Evolutionary conservation across 1,139 yeast genomes (phyloP), one percentile per base, ranked within the genome.

Genomic region (Yamadazyma oceani): DNA sequence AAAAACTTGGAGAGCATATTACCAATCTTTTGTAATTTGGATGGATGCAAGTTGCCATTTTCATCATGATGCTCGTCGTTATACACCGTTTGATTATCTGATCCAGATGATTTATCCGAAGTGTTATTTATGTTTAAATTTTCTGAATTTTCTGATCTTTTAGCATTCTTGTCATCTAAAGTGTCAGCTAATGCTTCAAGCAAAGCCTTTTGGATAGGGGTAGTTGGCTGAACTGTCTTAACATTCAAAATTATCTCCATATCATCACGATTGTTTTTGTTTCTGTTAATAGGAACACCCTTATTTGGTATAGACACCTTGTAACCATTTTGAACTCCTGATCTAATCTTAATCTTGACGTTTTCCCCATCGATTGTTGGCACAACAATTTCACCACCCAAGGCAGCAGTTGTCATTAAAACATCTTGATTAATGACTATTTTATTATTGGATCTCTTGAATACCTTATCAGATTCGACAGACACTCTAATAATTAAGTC

Each of bases 111-210:
- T 17, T 27, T 27, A 16, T 9, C 19, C 4, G 30, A 9, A 11
- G 30, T 27, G 4, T 27, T 21, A 16, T 27, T 16, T 17, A 27
- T 15, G 10, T 29, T 29, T 16, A 17, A 29, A 19, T 14, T 29
- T 15, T 29, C 67, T 25, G 62, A 69, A 34, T 64, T 65, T 9
- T 43, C 50, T 17, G 82, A 69, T 46, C 92, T 70, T 50, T 78
- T 85, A 3, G 98, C 97, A 22, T 73, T 75, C 33, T 70, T 70
- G 58, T 92, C 99, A 43, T 85, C 80, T 39, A 85, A 76, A 3
- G 95, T 84, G 56, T 88, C 96, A 1, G 99, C 98, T 46, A 92
- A 73, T 0, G 97, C 96, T 59, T 94, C 99, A 52, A 94, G 73
- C 41, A 92, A 69, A n/a, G 95, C 95, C 8, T 82, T 82, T 60